phyloP scores from a whole-genome alignment of 352 stramenopile species.

The Halophytophthora batemanensis region DNA sequence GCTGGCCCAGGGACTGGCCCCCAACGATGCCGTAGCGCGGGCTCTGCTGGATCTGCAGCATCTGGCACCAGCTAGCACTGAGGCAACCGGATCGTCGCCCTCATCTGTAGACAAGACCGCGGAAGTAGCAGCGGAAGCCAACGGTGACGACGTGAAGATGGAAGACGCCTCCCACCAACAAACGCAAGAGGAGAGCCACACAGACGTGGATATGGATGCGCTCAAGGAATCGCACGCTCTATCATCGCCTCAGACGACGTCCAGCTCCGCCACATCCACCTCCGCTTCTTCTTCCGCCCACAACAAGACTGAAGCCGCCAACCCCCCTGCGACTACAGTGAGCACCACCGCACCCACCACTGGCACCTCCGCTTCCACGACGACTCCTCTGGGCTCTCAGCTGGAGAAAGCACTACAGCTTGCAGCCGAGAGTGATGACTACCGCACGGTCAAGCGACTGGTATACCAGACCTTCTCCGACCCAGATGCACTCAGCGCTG shows the following conservation, averaged over 20 bases:
- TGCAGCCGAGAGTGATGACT: conserved; percentile 40
- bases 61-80: conserved; percentile 2
- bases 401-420: conserved; percentile 41
- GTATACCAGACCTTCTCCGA: conserved; percentile 77
- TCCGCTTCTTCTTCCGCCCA: neutral
- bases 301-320: neutral
- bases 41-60: conserved; percentile 57
- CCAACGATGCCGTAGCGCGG: conserved; percentile 57
- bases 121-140: conserved; percentile 1
- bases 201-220: conserved; percentile 23
- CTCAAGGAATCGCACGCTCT: conserved; percentile 14
- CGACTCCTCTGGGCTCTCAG: conserved; percentile 30
- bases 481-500: conserved; percentile 42
- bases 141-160: conserved; percentile 47
- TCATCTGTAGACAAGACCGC: conserved; percentile 12
- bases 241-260: conserved; percentile 11
- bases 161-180: conserved; percentile 26
- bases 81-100: neutral
- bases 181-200: conserved; percentile 9
- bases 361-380: neutral
- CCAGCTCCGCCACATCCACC: conserved; percentile 15
- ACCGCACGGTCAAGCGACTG: conserved; percentile 51
- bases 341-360: neutral
- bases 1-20: conserved; percentile 44
- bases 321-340: neutral